Base-by-base conservation (phyloP, 2,329 filamentous ascomycete genomes). In the Epichloe bromicola region DNA sequence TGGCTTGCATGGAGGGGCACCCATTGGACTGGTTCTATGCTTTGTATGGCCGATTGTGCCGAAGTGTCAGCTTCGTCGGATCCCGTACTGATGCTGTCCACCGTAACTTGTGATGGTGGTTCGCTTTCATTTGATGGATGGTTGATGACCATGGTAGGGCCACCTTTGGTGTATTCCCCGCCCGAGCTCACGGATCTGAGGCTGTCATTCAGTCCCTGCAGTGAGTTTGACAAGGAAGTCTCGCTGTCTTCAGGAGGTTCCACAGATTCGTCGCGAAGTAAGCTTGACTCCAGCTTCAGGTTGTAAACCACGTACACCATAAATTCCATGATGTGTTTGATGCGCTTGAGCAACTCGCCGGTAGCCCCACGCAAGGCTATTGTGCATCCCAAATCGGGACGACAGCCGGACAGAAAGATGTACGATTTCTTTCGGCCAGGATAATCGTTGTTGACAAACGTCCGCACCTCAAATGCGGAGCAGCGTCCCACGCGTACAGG, bases 241-340 rank as follows among this genome's bases (percentile, higher is more conserved):
- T 79, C 75, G 8, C 75, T 71, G 30, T 77, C 76, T 1, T 79
- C 75, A 1, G 89, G 89, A 20, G 94, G 84, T 55, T 90, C 80
- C 15, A 95, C 85, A 58, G 88, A 95, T 60, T 95, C 90, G 64
- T 98, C 93, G 49, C 88, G 80, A 78, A 98, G 87, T 44, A 98
- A 73, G 59, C 87, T 95, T 1, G 93, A 95, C 68, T 98, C 93
- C 14, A 98, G 76, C 63, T 95, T 95, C 49, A 98, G 74, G 60
- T 96, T 98, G 68, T 98, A 98, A 12, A 97, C 90, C 19, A 98
- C 94, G 59, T 97, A 98, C 38, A 94, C 86, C 91, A 98, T 96
- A 63, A 98, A 97, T 63, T 98, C 93, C 11, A 91, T 93, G 57
- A 98, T 93, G 49, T 82, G 80, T 68, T 98, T 98, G 66, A 98